Base-by-base conservation (phyloP, 2,329 filamentous ascomycete genomes). In the Lachnellula cervina region DNA sequence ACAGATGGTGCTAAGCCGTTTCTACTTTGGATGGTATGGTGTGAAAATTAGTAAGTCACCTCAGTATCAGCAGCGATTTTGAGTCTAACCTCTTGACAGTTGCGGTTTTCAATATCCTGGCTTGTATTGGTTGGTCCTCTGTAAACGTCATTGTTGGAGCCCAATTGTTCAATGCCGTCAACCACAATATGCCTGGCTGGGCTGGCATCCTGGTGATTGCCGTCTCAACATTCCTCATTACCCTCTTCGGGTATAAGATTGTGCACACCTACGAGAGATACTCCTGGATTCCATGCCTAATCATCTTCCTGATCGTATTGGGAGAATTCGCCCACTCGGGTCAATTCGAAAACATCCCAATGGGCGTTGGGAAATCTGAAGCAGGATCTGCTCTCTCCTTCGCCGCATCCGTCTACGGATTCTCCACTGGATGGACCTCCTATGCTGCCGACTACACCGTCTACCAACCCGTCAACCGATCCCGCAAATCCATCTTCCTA, bases 141-240 rank as follows among this genome's bases (percentile, higher is more conserved):
- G 84, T 91, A 62, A 93, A 94, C 67, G 81, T 83, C 53, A 91
- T 94, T 59, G 88, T 93, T 16, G 89, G 88, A 17, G 87, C 88
- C 0, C 86, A 93, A 69, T 79, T 93, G 6, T 78, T 94, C 63
- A 79, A 89, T 55, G 86, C 89, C 0, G 84, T 93, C 46, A 91
- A 90, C 68, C 68, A 71, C 46, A 71, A 80, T 49, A 83, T 92
- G 61, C 87, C 87, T 6, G 87, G 88, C 46, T 87, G 77, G 67
- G 88, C 87, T 1, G 89, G 88, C 19, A 87, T 94, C 59, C 72
- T 93, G 40, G 80, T 92, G 60, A 89, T 92, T 61, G 82, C 86
- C 9, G 69, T 84, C 51, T 80, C 79, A 62, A 90, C 87, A 0
- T 79, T 90, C 51, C 54, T 85, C 46, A 77, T 93, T 59, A 87